These are phyloP conservation scores for Penicillium waksmanii DNA, from an alignment of 495 filamentous ascomycete species.

Conservation along the genomic window DNA sequence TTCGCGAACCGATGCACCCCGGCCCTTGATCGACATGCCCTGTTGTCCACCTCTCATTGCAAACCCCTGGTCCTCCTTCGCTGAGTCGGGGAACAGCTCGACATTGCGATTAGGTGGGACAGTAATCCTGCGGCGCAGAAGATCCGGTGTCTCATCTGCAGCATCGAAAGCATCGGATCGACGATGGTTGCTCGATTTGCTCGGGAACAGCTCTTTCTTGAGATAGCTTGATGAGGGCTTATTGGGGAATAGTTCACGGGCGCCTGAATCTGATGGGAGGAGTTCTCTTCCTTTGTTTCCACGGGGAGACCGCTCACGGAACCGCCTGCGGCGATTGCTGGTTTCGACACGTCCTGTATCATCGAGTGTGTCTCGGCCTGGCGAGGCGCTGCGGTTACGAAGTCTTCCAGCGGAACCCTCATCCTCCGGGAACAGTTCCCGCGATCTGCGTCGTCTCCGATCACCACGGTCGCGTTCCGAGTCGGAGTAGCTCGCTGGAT, in stretches of 20 bases:
- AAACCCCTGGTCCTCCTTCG: constrained; percentile 56
- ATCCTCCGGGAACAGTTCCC: constrained; percentile 58
- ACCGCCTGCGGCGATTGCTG: constrained; percentile 36
- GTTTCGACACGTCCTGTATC: constrained; percentile 54
- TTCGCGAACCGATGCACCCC: constrained; percentile 62
- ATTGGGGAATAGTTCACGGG: constrained; percentile 54
- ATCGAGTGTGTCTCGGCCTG: constrained; percentile 62
- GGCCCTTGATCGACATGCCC: constrained; percentile 51
- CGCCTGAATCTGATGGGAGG: constrained; percentile 39
- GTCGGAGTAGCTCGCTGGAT: constrained; percentile 36
- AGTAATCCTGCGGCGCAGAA: constrained; percentile 57
- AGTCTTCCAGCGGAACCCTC: constrained; percentile 45
- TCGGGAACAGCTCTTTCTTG: constrained; percentile 73
- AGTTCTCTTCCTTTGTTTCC: constrained; percentile 51
- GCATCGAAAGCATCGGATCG: constrained; percentile 67
- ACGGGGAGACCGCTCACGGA: constrained; percentile 49
- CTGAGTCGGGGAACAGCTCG: constrained; percentile 44
- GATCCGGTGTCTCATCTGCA: constrained; percentile 62
- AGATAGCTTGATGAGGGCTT: constrained; percentile 49
- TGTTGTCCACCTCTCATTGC: constrained; percentile 65
- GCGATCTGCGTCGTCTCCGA: constrained; percentile 31
- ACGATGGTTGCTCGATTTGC: constrained; percentile 64
- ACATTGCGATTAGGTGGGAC: constrained; percentile 50
- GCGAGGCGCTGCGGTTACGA: constrained; percentile 74
- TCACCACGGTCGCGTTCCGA: constrained; percentile 33